Base-by-base conservation (phyloP, 73 alveolate genomes). In the Durusdinium trenchii region DNA sequence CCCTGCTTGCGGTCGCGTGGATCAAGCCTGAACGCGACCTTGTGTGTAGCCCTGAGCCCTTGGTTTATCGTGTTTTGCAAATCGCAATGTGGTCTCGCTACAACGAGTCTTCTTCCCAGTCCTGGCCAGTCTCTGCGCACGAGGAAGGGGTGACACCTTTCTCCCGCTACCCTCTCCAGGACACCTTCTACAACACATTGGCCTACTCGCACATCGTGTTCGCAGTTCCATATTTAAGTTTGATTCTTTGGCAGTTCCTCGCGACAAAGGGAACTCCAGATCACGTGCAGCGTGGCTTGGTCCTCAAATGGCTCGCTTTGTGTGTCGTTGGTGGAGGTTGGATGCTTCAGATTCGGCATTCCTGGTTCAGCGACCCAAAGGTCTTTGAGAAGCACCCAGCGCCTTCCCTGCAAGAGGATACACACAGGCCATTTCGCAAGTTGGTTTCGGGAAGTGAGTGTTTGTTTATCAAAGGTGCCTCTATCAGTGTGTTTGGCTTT, bases 311-410 rank as follows among this genome's bases (percentile, higher is more conserved):
- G 94, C 12, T 83, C 52, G 73, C 94, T 32, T 50, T 48, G 46
- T 6, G 10, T 42, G 5, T 28, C 46, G 42, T 85, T 16, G 95
- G 95, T 40, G 95, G 95, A 12, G 95, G 96, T 45, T 86, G 95
- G 96, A 75, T 47, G 36, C 86, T 90, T 32, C 96, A 90, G 86
- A 69, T 90, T 36, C 96, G 85, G 16, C 96, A 90, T 47, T 64
- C 87, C 57, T 90, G 69, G 71, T 48, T 90, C 60, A 69, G 96
- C 87, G 54, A 90, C 86, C 87, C 96, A 14, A 32, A 26, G 52
- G 86, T 90, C 87, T 90, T 90, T 43, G 75, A 90, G 73, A 46
- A 62, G 60, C 86, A 45, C 73, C 86, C 87, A 43, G 81, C 78
- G 71, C 69, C 78, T 54, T 52, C 54, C 52, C 35, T 18, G 94